Base-by-base conservation (phyloP, 2,329 filamentous ascomycete genomes). In the Orbilia javanica region DNA sequence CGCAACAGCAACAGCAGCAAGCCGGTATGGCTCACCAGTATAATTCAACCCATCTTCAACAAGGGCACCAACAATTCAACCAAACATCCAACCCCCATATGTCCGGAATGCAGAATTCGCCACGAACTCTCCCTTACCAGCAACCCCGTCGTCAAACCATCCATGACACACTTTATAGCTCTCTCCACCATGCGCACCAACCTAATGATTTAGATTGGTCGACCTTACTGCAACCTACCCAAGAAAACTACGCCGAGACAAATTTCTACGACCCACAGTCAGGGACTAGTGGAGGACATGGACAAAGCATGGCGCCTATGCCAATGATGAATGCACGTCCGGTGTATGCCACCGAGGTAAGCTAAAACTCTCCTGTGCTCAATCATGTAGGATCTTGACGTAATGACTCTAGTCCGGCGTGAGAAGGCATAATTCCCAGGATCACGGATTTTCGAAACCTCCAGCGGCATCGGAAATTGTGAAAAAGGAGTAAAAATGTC, bases 391-490 rank as follows among this genome's bases (percentile, higher is more conserved):
- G 73, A 77, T 77, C 73, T 77, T 77, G 73, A 77, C 73, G 73
- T 77, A 77, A 67, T 77, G 73, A 77, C 73, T 77, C 62, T 77
- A 77, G 73, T 77, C 73, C 73, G 73, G 73, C 73, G 73, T 77
- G 73, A 77, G 73, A 77, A 77, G 73, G 73, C 73, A 77, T 77
- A 70, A 77, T 77, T 77, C 73, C 73, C 73, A 77, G 73, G 73
- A 77, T 77, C 73, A 77, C 66, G 73, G 73, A 71, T 77, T 71
- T 67, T 66, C 66, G 66, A 77, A 77, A 71, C 65, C 66, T 27
- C 48, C 72, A 50, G 66, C 73, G 73, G 73, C 72, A 60, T 70
- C 73, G 73, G 73, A 77, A 60, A 60, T 63, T 60, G 67, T 77
- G 39, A 77, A 77, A 71, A 77, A 77, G 66, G 73, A 77, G 52